Evolutionary conservation across 2,329 filamentous ascomycete species (phyloP), one percentile per base, ranked within the genome.

Genomic region (Botrytis medusae): DNA sequence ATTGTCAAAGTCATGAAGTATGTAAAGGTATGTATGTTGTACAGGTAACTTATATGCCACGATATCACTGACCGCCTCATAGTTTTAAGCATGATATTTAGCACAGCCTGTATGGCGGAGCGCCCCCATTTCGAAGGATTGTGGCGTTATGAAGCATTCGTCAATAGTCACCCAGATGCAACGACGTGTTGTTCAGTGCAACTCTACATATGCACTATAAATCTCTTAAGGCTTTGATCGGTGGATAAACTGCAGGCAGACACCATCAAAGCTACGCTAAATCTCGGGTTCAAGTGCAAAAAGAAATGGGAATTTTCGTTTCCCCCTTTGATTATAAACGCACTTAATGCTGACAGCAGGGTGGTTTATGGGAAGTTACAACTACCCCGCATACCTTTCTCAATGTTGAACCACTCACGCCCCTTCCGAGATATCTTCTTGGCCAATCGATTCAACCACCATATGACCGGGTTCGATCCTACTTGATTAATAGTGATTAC

Each of bases 111-210:
- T 25, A 72, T 12, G 57, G 18, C 16, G n/a, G 25, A 44, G 48
- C 34, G 61, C 70, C 61, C 48, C 62, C 62, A 59, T 5, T 25
- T 60, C n/a, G 51, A 72, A 69, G 71, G 51, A 72, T 72, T 12
- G 62, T 69, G 71, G 71, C 71, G 54, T 69, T 44, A 4, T 37
- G 46, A 69, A 60, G 63, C 42, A 72, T 68, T 72, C 62, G 51
- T 72, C 51, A 42, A 59, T 4, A 34, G 29, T 67, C 70, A 40
- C 10, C 71, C 51, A 46, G 8, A 67, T 59, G 46, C 48, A 67
- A 44, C 18, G 18, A 57, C 2, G 5, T 57, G 48, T 18, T 69
- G n/a, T 42, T 20, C 34, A 57, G 22, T 42, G 48, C n/a, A 29
- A 32, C 34, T 44, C 34, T 68, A 9, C 25, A 25, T n/a, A 67